A percentile compares a stretch with the other conserved stretches of the same genome.
Conservation (phyloP, 768 basidiomycete genomes). For the Trametes coccinea region DNA sequence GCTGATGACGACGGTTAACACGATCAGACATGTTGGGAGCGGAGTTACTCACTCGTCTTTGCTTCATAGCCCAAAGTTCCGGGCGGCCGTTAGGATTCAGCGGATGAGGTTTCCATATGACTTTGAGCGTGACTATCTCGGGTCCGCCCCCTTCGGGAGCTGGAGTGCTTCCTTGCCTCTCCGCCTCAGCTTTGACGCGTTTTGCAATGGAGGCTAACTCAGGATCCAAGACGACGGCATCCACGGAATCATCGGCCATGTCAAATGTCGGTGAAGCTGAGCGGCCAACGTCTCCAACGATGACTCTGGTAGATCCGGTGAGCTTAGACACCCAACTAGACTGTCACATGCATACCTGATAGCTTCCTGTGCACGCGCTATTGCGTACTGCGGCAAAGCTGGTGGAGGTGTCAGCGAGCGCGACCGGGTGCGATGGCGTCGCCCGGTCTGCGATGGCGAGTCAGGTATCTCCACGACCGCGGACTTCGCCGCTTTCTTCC, state of each 20-base stretch:
- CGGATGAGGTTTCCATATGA: slow-evolving; percentile 71
- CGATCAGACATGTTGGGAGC: background rate
- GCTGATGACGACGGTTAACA: slow-evolving; percentile 38
- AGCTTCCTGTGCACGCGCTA: slow-evolving; percentile 56
- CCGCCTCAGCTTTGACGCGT: slow-evolving; percentile 35
- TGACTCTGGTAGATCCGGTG: slow-evolving; percentile 39
- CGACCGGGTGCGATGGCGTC: slow-evolving; percentile 57
- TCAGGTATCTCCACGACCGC: background rate
- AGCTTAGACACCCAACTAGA: background rate
- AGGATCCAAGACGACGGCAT: slow-evolving; percentile 55
- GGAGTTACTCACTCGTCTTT: slow-evolving; percentile 51
- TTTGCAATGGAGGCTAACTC: slow-evolving; percentile 62
- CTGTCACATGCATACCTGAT: slow-evolving; percentile 49
- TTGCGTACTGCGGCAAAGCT: slow-evolving; percentile 50
- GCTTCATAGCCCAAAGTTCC: slow-evolving; percentile 51
- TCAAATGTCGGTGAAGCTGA: slow-evolving; percentile 47
- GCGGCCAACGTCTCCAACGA: slow-evolving; percentile 44
- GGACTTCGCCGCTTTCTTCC: slow-evolving; percentile 7
- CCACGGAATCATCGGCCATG: slow-evolving; percentile 45
- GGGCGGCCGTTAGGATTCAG: slow-evolving; percentile 41
- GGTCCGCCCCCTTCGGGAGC: slow-evolving; percentile 35
- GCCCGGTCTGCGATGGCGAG: slow-evolving; percentile 4
- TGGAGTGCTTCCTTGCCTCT: slow-evolving; percentile 23
- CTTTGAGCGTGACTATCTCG: slow-evolving; percentile 48
- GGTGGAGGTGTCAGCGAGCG: slow-evolving; percentile 80